Base-by-base conservation (phyloP, 2,329 filamentous ascomycete genomes). In the Penicillium sp. region DNA sequence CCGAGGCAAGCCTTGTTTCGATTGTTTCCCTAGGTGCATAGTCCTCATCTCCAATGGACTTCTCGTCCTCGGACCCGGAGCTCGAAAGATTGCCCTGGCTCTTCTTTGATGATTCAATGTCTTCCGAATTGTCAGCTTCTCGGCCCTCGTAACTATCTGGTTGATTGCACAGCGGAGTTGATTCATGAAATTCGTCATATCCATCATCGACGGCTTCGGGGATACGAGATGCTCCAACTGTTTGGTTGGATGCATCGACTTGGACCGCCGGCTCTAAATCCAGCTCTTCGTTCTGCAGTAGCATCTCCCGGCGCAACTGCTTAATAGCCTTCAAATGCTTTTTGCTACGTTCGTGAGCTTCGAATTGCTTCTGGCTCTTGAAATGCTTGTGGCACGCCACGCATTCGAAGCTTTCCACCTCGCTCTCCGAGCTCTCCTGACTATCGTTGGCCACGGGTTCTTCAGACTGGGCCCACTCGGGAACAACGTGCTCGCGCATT, bases 261-360 rank as follows among this genome's bases (percentile, higher is more conserved):
- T 45, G 11, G 20, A 28, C 28, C 3, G 22, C 28, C 25, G 58
- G 44, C 22, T 59, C 51, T 44, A 70, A 25, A 49, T 66, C 51
- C 40, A 60, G 69, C 44, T 84, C 78, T 42, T 78, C 76, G 63
- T 92, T 87, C 64, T 99, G 89, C 61, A 86, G 85, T 61, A 81
- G 83, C 91, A 99, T 95, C 68, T 94, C 86, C 63, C 83, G 81
- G 63, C 84, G 85, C 35, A 99, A 73, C 54, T 91, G 83, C 60
- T 92, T 86, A 6, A 96, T 81, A 2, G 90, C 87, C 68, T 96
- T 97, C 55, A 86, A 73, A 65, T 99, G 94, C 73, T 97, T 99
- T 71, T 96, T 99, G 78, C 92, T 97, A 74, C 88, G 90, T 74
- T 96, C 92, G 64, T 99, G 94, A 3, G 88, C 87, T 64, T 95